phyloP scores from a whole-genome alignment of 176 grass and related monocot species.

The Alopecurus myosuroides region DNA sequence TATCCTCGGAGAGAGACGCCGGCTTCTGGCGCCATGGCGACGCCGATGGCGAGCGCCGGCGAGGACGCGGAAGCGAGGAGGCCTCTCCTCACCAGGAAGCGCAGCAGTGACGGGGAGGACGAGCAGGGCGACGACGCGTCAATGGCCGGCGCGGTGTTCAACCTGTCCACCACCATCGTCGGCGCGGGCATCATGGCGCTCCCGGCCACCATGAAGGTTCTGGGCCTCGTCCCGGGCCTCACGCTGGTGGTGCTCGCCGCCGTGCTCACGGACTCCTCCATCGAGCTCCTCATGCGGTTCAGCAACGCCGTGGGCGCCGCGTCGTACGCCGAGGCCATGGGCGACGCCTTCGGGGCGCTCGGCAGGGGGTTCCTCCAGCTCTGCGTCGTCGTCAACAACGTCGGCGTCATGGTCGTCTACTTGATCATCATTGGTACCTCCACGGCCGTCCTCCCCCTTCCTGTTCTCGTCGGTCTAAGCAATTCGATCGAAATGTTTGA shows the following conservation, averaged over 20 bases:
- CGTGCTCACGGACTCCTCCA: constrained; percentile 78
- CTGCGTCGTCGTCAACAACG: constrained; percentile 80
- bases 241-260: constrained; percentile 63
- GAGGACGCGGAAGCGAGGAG: constrained; percentile 36
- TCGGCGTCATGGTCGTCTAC: constrained; percentile 94
- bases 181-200: constrained; percentile 97
- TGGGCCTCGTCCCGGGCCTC: constrained; percentile 75
- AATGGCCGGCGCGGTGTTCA: constrained; percentile 78
- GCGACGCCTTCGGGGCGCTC: constrained; percentile 62
- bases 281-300: constrained; percentile 70
- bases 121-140: constrained; percentile 55
- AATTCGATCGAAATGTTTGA: background rate
- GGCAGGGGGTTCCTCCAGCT: constrained; percentile 68
- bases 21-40: constrained; percentile 25
- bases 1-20: background rate
- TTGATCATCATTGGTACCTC: constrained; percentile 87
- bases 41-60: constrained; percentile 27
- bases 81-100: constrained; percentile 52
- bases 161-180: constrained; percentile 88
- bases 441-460: background rate
- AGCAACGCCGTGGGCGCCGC: constrained; percentile 57
- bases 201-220: constrained; percentile 87
- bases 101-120: constrained; percentile 12
- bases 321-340: constrained; percentile 72
- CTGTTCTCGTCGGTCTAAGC: background rate